A percentile compares a stretch with the other conserved stretches of the same genome.
These are phyloP conservation scores for Cystobasidium slooffiae DNA, from an alignment of 1,284 basidiomycete species.

Conservation along the genomic window DNA sequence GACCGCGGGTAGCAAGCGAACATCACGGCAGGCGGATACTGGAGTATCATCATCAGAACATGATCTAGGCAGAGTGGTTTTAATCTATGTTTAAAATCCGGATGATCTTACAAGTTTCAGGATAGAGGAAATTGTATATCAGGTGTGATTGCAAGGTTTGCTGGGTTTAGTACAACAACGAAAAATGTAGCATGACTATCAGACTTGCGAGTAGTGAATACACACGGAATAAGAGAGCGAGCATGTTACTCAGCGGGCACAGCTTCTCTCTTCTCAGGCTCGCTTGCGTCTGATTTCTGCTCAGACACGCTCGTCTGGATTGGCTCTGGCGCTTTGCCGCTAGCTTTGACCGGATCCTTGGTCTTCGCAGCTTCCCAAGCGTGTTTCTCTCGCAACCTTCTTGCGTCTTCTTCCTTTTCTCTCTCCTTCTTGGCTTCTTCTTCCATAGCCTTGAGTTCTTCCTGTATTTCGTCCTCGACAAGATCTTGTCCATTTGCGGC, in stretches of 20 bases:
- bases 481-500: constrained; percentile 62
- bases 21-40: neutral
- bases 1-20: neutral
- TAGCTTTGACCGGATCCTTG: constrained; percentile 29
- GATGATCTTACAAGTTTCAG: neutral
- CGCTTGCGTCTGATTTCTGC: neutral
- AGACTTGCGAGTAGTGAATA: neutral
- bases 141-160: neutral
- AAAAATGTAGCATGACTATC: constrained; percentile 4
- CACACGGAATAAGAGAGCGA: neutral
- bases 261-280: neutral
- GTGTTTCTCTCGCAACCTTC: constrained; percentile 64
- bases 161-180: constrained; percentile 3
- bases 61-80: constrained; percentile 30
- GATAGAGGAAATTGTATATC: neutral
- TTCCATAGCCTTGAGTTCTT: constrained; percentile 57
- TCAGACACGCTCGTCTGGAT: neutral
- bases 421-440: constrained; percentile 55
- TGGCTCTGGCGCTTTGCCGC: neutral
- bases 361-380: constrained; percentile 58
- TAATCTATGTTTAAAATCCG: constrained; percentile 34
- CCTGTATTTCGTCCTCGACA: constrained; percentile 59
- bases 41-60: constrained; percentile 11
- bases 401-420: constrained; percentile 52
- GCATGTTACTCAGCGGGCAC: neutral